Base-by-base conservation (phyloP, 768 basidiomycete species). In the Leccinum incarnatum region DNA sequence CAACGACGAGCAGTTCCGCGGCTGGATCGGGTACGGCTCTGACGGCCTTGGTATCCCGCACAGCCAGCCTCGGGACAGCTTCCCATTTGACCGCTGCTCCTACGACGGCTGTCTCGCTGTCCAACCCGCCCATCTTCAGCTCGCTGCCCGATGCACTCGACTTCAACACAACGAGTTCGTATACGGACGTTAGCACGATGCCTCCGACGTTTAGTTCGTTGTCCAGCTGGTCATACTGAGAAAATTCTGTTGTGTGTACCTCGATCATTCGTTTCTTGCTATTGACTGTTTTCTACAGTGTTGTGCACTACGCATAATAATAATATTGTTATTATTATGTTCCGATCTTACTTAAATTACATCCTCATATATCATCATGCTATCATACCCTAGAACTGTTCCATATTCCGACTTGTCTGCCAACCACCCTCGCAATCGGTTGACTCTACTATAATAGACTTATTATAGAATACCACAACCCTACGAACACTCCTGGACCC, bases 141-240 rank as follows among this genome's bases (percentile, higher is more conserved):
- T n/a, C 40, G 40, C 40, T n/a, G 8, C 40, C 40, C n/a, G n/a
- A 40, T 40, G 40, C 40, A 17, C 40, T 40, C 8, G 53, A 23
- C 47, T 19, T 55, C 23, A 53, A 51, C 15, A 52, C 2, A 23
- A 65, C 65, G 10, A 62, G 48, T 45, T 48, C 49, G 14, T 55
- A 52, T 17, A 51, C 57, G n/a, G 67, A 67, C 37, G 54, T 69
- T 4, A 64, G 53, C 46, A 65, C 58, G 21, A 61, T 65, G 52
- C 56, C 66, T 11, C 48, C 63, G 27, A 61, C 59, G 25, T 46
- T 58, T 25, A 63, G 61, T 23, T 55, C 55, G 3, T 50, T 63
- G 27, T 56, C 58, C 34, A 53, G 56, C 32, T 51, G 12, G 19
- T 15, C 46, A 34, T 49, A 55, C 8, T 46, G 50, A 37, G 58